Base-by-base conservation (phyloP, 1,284 basidiomycete genomes). In the Microbotryum silenes-acaulis region DNA sequence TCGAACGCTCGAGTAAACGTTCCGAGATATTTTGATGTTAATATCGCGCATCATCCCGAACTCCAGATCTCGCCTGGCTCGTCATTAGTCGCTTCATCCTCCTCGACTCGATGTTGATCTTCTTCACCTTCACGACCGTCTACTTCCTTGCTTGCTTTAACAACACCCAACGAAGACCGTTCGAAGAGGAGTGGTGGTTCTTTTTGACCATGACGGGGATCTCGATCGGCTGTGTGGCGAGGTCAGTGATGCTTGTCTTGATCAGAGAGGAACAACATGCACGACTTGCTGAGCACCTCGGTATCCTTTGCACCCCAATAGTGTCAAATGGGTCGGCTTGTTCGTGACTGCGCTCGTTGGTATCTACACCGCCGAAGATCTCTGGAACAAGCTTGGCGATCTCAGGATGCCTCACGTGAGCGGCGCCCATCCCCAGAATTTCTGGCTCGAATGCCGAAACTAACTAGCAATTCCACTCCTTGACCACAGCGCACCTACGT, bases 351-450 rank as follows among this genome's bases (percentile, higher is more conserved):
- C 90, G 4, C 80, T 98, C 54, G 91, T 97, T 42, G 94, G 96
- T 44, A 77, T 96, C 4, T 97, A 98, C 77, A 98, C 96, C 0
- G 84, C 97, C 63, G 93, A 97, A 75, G 96, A 98, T 73, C 83
- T 98, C 4, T 98, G 94, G 94, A 87, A 93, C 57, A 97, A 97
- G 77, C 93, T 97, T 75, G 96, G 96, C 16, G 94, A 98, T 75
- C 79, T 97, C 12, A 85, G 83, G 69, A 93, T 98, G 89, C 83
- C 91, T 46, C 80, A 85, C 59, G 90, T 92, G 76, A 69, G 88
- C 78, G 23, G 14, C 37, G 3, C 18, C 31, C 29, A 21, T 52
- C n/a, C 1, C 27, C 45, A 42, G 54, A 9, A 53, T 44, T 31
- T 10, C 27, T 18, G 25, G 10, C 29, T 29, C 29, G 25, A 14